phyloP scores from a whole-genome alignment of 371 early-diverging fungal genomes.

The Mucor circinelloides region DNA sequence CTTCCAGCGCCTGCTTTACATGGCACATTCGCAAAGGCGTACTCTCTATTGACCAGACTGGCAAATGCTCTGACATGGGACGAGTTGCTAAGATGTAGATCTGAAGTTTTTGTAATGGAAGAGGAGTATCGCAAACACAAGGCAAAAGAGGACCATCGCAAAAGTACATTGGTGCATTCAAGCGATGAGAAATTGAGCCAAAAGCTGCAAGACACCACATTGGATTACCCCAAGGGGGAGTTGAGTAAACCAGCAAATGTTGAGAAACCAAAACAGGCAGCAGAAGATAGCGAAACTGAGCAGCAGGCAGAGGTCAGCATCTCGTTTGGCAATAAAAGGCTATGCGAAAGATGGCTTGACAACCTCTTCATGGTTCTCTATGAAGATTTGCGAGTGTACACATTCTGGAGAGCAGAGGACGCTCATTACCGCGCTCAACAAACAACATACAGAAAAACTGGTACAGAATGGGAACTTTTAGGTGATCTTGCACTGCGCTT shows the following conservation, averaged over 20 bases:
- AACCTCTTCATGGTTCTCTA: constrained; percentile 96
- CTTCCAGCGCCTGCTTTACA: constrained; percentile 88
- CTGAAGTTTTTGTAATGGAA: constrained; percentile 95
- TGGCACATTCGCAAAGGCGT: constrained; percentile 91
- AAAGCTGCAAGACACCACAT: background rate
- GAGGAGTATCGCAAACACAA: constrained; percentile 90
- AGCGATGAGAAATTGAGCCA: background rate
- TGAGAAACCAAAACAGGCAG: background rate
- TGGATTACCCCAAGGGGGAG: background rate
- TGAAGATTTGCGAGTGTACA: constrained; percentile 92
- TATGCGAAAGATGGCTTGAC: constrained; percentile 98
- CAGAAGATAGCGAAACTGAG: background rate
- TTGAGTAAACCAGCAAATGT: background rate
- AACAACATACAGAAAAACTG: constrained; percentile 83
- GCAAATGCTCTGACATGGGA: constrained; percentile 93
- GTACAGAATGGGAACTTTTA: constrained; percentile 93
- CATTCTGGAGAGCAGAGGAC: constrained; percentile 78
- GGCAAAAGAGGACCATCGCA: constrained; percentile 55
- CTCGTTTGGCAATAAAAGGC: constrained; percentile 84
- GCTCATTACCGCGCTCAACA: constrained; percentile 68
- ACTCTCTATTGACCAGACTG: constrained; percentile 77
- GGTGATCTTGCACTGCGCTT: constrained; percentile 89
- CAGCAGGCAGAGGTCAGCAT: background rate
- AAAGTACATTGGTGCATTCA: background rate
- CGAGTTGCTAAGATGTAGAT: constrained; percentile 83